Percentiles rank a stretch among this genome's conserved stretches.
Evolutionary conservation across 768 basidiomycete genomes (phyloP).

Genomic region (Hygrophorus russula): DNA sequence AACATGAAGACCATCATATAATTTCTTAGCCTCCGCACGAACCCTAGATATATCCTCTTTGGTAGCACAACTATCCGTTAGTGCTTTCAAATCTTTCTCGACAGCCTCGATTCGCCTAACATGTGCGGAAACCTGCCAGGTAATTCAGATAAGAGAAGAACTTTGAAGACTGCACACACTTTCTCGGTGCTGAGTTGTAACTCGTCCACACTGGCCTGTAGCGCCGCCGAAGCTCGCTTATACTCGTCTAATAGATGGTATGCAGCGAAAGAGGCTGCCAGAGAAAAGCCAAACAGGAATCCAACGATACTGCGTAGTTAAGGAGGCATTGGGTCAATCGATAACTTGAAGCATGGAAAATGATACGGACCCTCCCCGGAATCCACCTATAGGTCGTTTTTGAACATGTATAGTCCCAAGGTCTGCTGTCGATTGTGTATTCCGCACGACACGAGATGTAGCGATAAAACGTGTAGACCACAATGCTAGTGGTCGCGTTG

Average conservation of each 20-base stretch:
- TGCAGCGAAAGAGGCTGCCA: slow-evolving; percentile 78
- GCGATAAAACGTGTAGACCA: slow-evolving; percentile 26
- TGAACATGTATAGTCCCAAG: slow-evolving; percentile 43
- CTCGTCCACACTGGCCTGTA: slow-evolving; percentile 83
- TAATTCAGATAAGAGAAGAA: neutral
- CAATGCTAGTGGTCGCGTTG: neutral
- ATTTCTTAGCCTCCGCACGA: slow-evolving; percentile 75
- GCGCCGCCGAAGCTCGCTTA: slow-evolving; percentile 74
- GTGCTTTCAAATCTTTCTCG: slow-evolving; percentile 78
- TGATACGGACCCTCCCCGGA: slow-evolving; percentile 45
- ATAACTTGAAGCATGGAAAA: slow-evolving; percentile 1
- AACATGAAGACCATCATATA: slow-evolving; percentile 75
- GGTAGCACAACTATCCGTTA: slow-evolving; percentile 50
- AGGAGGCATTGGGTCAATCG: slow-evolving; percentile 1
- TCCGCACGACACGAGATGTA: slow-evolving; percentile 29
- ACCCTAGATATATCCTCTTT: slow-evolving; percentile 76
- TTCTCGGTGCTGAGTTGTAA: slow-evolving; percentile 76
- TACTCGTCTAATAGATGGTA: slow-evolving; percentile 89
- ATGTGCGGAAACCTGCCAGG: slow-evolving; percentile 64
- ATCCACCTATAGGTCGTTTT: slow-evolving; percentile 69
- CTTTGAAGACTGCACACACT: slow-evolving; percentile 22
- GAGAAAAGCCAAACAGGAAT: slow-evolving; percentile 82
- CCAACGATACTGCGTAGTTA: slow-evolving; percentile 52
- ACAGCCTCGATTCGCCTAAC: slow-evolving; percentile 76
- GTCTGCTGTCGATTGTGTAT: slow-evolving; percentile 32